Base-by-base conservation (phyloP, 164 flowering plant species). In the Platanus orientalis region DNA sequence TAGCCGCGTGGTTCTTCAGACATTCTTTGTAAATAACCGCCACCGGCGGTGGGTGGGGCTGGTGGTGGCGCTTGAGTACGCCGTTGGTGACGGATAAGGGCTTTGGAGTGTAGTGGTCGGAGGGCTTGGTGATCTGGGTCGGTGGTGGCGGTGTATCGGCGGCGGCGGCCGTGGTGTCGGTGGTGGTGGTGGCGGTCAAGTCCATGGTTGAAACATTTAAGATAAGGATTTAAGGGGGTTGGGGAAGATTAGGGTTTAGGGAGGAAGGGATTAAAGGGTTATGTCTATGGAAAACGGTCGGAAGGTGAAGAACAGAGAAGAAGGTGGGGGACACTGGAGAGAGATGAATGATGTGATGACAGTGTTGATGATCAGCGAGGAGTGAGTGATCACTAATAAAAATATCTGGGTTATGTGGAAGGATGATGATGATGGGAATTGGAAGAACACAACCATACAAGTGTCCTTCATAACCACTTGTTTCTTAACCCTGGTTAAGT, bases 21-120 rank as follows among this genome's bases (percentile, higher is more conserved):
- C 88, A 83, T 67, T 83, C 85, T 59, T 68, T 81, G 84, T 88
- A 84, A 9, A 76, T 39, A 20, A 71, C 74, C 61, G 42, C 72
- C 66, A 52, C 57, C 2, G 59, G 39, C 19, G 60, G 44, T 17
- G 57, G 75, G 19, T 49, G 70, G 47, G 57, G 69, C 53, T 32
- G 64, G 71, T 59, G 71, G 68, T 65, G 78, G 30, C 70, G 74
- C 72, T 72, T 75, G 52, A 75, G 71, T 12, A 68, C 62, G 67
- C 80, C 78, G 79, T 80, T 80, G 67, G 83, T 48, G 70, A 71
- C 66, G 64, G 86, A 71, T 32, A 72, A 60, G 44, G 66, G 30
- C 39, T 73, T 76, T 27, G 61, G 13, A 27, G 59, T 42, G 62
- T 63, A 62, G 64, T 64, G 42, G 21, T 76, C 70, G 14, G 67